Conservation (phyloP, 2,329 filamentous ascomycete species). For the Penicillium crustosum region DNA sequence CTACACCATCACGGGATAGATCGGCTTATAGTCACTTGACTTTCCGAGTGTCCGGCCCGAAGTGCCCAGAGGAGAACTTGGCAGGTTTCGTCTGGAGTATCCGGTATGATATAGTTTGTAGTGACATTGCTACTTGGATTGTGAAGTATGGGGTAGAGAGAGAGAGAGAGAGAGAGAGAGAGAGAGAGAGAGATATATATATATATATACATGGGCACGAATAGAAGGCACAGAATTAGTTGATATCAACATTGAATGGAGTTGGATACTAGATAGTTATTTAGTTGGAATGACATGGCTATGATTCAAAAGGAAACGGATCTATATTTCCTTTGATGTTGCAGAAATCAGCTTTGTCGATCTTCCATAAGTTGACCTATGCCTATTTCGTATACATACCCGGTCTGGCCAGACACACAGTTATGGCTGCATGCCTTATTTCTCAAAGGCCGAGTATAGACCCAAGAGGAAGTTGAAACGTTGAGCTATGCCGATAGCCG, state of each 20-base stretch:
- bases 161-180: too few species aligned
- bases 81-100: neutral
- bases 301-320: neutral
- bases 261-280: too few species aligned
- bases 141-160: too few species aligned
- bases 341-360: neutral
- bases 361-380: neutral
- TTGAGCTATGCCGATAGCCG: neutral
- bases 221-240: neutral
- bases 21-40: constrained; percentile 1
- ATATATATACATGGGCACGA: too few species aligned
- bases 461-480: neutral
- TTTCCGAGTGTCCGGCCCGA: neutral
- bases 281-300: neutral
- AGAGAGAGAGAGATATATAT: too few species aligned
- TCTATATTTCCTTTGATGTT: neutral
- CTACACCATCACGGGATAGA: constrained; percentile 1
- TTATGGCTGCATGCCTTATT: neutral
- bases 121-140: neutral
- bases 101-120: neutral
- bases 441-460: constrained; percentile 2
- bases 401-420: neutral
- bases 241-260: neutral
- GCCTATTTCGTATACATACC: neutral
- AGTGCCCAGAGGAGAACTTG: neutral